Conservation (phyloP, 1,284 basidiomycete genomes). For the Pseudozyma flocculosa region DNA sequence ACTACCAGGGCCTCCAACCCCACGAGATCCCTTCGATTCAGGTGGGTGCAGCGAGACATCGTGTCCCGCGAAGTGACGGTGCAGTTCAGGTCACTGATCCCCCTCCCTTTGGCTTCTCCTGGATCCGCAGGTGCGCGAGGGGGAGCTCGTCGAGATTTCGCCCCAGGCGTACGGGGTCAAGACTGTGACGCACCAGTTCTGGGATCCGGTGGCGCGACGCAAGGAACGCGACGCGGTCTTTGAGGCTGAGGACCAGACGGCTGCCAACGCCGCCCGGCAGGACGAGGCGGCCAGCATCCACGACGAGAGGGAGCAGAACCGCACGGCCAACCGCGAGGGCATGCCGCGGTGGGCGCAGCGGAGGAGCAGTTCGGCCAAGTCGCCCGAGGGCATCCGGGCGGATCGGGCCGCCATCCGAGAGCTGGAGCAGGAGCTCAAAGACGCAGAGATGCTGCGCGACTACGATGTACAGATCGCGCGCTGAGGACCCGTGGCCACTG, state of each 20-base stretch:
- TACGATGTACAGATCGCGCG: not conserved
- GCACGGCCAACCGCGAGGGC: not conserved
- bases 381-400: slow-evolving; percentile 29
- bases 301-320: not conserved
- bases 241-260: slow-evolving; percentile 15
- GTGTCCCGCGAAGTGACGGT: too few relatives aligned
- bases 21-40: slow-evolving; percentile 95
- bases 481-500: too few relatives aligned
- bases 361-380: slow-evolving; percentile 23
- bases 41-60: too few relatives aligned
- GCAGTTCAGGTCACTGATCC: too few relatives aligned
- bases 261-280: slow-evolving; percentile 8
- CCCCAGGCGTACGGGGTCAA: slow-evolving; percentile 56
- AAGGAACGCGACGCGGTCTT: slow-evolving; percentile 46
- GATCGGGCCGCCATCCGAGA: slow-evolving; percentile 27
- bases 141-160: slow-evolving; percentile 53
- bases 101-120: too few relatives aligned
- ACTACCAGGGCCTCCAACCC: slow-evolving; percentile 81
- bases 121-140: slow-evolving; percentile 63
- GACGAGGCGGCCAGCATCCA: not conserved
- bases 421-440: slow-evolving; percentile 19
- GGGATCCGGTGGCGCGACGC: slow-evolving; percentile 49
- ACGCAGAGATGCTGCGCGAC: slow-evolving; percentile 12
- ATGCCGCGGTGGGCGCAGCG: slow-evolving; percentile 19
- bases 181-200: slow-evolving; percentile 49